A percentile compares a stretch with the other conserved stretches of the same genome.
Evolutionary conservation across 2,329 filamentous ascomycete genomes (phyloP).

Genomic region (Rutstroemia sp.): DNA sequence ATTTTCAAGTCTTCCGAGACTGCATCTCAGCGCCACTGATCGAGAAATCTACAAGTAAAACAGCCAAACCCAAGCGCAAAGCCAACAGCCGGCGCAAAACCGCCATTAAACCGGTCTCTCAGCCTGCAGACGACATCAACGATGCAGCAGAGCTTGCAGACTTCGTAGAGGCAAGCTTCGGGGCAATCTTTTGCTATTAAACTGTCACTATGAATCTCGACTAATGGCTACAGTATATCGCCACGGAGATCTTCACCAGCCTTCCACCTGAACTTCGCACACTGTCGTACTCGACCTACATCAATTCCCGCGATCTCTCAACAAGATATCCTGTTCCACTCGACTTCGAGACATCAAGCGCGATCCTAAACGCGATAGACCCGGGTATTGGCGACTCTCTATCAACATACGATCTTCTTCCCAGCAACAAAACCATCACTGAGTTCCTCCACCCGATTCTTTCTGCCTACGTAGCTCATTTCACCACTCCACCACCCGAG

Average conservation of each 20-base stretch:
- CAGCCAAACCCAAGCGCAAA: slow-evolving; percentile 37
- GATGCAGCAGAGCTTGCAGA: slow-evolving; percentile 61
- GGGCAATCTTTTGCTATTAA: neutral
- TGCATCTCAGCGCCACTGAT: slow-evolving; percentile 64
- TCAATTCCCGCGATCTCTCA: slow-evolving; percentile 42
- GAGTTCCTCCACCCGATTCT: slow-evolving; percentile 58
- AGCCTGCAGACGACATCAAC: slow-evolving; percentile 10
- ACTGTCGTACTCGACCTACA: slow-evolving; percentile 52
- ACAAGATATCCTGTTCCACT: slow-evolving; percentile 51
- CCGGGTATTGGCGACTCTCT: slow-evolving; percentile 60
- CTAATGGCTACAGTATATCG: slow-evolving; percentile 53
- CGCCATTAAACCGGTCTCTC: slow-evolving; percentile 17
- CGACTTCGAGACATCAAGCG: slow-evolving; percentile 30
- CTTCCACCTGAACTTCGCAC: slow-evolving; percentile 55
- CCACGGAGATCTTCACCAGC: slow-evolving; percentile 57
- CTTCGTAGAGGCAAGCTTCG: slow-evolving; percentile 45
- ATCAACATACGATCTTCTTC: slow-evolving; percentile 53
- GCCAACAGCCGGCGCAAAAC: slow-evolving; percentile 21
- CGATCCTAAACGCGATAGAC: slow-evolving; percentile 44
- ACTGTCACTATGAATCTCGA: neutral
- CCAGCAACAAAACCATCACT: slow-evolving; percentile 35
- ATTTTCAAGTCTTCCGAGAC: slow-evolving; percentile 66
- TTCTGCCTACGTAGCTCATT: slow-evolving; percentile 50
- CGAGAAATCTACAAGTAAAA: slow-evolving; percentile 43
- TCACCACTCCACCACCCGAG: slow-evolving; percentile 55